These are phyloP conservation scores for Xanthoceras sorbifolium DNA, from an alignment of 345 rosid genomes.

Conservation along the genomic window DNA sequence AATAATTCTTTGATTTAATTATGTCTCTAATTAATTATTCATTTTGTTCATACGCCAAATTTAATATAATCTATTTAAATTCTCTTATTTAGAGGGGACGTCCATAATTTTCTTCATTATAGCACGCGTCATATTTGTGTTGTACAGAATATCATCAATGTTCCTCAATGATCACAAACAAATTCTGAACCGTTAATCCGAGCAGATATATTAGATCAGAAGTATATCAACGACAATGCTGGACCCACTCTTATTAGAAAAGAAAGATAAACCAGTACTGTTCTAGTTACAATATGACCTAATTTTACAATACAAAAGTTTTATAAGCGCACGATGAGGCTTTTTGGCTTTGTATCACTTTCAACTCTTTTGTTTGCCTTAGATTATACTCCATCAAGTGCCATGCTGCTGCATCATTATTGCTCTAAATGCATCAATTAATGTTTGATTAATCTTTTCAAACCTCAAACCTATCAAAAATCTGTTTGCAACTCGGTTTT, in stretches of 20 bases:
- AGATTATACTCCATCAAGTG: conserved; percentile 31
- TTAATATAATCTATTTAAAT: too few relatives aligned
- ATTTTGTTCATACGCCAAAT: background rate
- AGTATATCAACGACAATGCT: background rate
- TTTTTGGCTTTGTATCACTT: conserved; percentile 26
- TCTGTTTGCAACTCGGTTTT: background rate
- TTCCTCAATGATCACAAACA: background rate
- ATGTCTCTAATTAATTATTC: background rate
- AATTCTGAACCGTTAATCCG: background rate
- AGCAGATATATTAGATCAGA: background rate
- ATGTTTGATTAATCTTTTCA: background rate
- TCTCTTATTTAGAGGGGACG: too few relatives aligned
- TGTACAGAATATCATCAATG: background rate
- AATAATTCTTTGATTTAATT: background rate
- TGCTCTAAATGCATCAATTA: background rate
- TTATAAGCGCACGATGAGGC: background rate
- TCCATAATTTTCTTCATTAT: too few relatives aligned
- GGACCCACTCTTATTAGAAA: background rate
- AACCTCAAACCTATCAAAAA: conserved; percentile 37
- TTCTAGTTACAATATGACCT: background rate
- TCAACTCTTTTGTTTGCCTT: conserved; percentile 29
- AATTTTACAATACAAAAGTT: background rate
- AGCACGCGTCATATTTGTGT: background rate
- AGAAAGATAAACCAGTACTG: background rate
- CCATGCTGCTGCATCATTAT: background rate